phyloP scores from a whole-genome alignment of 2,329 filamentous ascomycete species.

The Berkeleyomyces rouxiae region DNA sequence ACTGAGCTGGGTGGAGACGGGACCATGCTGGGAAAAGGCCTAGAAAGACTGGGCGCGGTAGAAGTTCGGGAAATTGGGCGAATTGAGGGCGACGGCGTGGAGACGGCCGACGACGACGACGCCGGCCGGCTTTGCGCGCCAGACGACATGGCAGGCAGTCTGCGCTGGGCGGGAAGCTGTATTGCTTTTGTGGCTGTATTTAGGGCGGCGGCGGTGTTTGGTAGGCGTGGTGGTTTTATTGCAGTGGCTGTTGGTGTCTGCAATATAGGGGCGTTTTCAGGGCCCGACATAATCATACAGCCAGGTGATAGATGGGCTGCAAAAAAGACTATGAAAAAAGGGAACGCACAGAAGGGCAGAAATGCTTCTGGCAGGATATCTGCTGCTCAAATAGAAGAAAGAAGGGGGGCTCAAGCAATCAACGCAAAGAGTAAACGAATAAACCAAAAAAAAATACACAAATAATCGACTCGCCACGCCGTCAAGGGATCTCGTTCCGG shows the following conservation, averaged over 20 bases:
- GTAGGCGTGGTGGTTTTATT: neutral
- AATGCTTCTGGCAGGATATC: neutral
- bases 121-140: conserved; percentile 7
- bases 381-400: neutral
- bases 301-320: neutral
- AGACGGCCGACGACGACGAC: conserved; percentile 10
- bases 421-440: neutral
- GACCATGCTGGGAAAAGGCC: conserved; percentile 5
- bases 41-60: conserved; percentile 2
- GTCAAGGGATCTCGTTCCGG: neutral
- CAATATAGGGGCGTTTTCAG: conserved; percentile 4
- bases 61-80: conserved; percentile 8
- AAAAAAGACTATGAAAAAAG: neutral
- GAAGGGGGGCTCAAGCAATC: neutral
- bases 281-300: conserved; percentile 10
- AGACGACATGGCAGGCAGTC: conserved; percentile 9
- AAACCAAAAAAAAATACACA: neutral
- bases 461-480: neutral
- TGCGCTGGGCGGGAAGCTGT: neutral
- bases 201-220: neutral
- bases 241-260: neutral
- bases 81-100: neutral
- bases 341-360: neutral
- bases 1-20: neutral
- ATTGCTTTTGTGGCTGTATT: conserved; percentile 3